Conservation (phyloP, 106 monocot species). For the Dendrobium catenatum region DNA sequence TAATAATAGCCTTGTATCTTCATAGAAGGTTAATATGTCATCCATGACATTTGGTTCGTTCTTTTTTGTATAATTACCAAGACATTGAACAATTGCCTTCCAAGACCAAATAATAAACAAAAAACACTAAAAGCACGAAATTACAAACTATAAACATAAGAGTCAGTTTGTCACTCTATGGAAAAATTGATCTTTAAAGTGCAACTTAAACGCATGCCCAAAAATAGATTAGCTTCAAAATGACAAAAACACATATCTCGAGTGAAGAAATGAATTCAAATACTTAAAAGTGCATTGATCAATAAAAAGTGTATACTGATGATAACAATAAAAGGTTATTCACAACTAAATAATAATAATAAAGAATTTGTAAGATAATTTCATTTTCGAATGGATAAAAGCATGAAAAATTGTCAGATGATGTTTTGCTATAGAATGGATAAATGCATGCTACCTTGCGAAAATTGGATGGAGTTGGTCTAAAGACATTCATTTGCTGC, state of each 20-base stretch:
- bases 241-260: not conserved
- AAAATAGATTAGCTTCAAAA: not conserved
- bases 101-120: not conserved
- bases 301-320: not conserved
- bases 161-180: not conserved
- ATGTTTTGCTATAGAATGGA: not conserved
- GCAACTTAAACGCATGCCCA: not conserved
- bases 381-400: not conserved
- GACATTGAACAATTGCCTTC: not conserved
- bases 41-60: not conserved
- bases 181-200: not conserved
- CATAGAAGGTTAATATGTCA: not conserved
- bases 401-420: not conserved
- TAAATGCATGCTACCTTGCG: constrained; percentile 54
- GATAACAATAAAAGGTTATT: not conserved
- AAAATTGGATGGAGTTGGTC: constrained; percentile 54
- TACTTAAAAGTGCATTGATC: not conserved
- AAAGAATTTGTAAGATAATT: not conserved
- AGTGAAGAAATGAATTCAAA: not conserved
- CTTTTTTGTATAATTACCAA: not conserved
- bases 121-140: not conserved
- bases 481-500: constrained; percentile 92
- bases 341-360: not conserved
- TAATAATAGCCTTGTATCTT: not conserved
- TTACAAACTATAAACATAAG: too few species aligned